phyloP scores from a whole-genome alignment of 2,329 filamentous ascomycete genomes.

The Sporothrix brasiliensis region DNA sequence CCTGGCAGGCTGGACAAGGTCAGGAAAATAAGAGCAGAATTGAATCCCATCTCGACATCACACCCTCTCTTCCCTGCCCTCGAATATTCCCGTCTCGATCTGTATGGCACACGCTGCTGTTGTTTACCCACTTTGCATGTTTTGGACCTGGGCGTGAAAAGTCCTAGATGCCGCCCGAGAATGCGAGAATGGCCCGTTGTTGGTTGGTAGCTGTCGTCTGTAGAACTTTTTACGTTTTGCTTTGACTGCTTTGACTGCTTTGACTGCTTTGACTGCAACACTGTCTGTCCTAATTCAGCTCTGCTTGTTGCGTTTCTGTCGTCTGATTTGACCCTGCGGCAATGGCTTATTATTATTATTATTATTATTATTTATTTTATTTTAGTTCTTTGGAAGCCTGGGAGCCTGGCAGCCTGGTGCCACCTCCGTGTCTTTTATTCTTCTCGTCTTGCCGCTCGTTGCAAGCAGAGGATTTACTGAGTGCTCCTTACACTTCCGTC shows the following conservation, averaged over 20 bases:
- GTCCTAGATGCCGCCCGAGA: neutral
- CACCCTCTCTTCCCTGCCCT: neutral
- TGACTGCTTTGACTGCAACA: neutral
- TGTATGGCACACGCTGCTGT: neutral
- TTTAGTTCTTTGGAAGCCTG: neutral
- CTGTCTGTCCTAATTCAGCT: neutral
- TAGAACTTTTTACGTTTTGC: conserved; percentile 19
- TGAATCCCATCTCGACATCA: neutral
- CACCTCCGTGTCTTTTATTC: neutral
- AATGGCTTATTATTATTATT: no score
- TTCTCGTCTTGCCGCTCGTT: no score
- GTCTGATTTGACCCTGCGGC: conserved; percentile 9
- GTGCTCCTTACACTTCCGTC: neutral
- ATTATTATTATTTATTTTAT: neutral
- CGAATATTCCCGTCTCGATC: neutral
- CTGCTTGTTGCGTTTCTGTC: neutral
- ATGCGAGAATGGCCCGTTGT: neutral
- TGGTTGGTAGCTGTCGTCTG: neutral
- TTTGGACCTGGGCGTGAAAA: neutral
- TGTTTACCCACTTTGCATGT: neutral
- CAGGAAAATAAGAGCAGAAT: neutral
- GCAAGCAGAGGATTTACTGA: no score
- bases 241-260: neutral
- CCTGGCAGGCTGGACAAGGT: neutral
- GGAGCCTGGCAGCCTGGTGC: conserved; percentile 13